A percentile compares a stretch with the other conserved stretches of the same genome.
phyloP scores from a whole-genome alignment of 1,284 basidiomycete species.

The Pisolithus thermaeus region DNA sequence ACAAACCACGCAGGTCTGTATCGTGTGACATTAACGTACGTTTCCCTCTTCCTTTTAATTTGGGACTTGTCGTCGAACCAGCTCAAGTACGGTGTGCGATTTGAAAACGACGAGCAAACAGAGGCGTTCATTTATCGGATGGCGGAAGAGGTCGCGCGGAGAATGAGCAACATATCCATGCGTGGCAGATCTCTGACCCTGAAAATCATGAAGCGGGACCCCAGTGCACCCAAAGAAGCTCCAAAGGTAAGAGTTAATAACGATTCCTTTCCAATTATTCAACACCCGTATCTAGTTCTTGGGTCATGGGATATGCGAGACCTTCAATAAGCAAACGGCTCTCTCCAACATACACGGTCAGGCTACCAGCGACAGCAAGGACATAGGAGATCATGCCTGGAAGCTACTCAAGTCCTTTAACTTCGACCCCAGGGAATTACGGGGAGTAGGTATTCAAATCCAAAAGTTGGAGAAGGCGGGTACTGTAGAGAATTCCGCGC shows the following conservation, averaged over 20 bases:
- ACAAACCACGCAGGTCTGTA: conserved; percentile 82
- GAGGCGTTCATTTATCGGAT: conserved; percentile 74
- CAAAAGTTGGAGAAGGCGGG: conserved; percentile 69
- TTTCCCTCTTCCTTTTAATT: conserved; percentile 12
- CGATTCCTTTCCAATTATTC: neutral
- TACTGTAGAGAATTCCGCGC: conserved; percentile 34
- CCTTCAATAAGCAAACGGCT: conserved; percentile 69
- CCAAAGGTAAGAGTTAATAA: conserved; percentile 63
- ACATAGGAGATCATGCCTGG: conserved; percentile 79
- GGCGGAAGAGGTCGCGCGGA: conserved; percentile 68
- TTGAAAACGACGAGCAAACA: conserved; percentile 76
- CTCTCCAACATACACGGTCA: conserved; percentile 54
- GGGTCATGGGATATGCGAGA: conserved; percentile 87
- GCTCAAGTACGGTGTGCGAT: conserved; percentile 88
- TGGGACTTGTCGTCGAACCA: neutral
- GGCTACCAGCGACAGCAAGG: conserved; percentile 66
- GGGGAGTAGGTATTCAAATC: conserved; percentile 94
- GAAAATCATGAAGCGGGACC: conserved; percentile 86
- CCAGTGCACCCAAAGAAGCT: conserved; percentile 82
- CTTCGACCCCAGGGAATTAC: conserved; percentile 80
- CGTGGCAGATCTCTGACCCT: conserved; percentile 72
- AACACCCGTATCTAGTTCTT: conserved; percentile 57
- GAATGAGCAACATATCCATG: conserved; percentile 63
- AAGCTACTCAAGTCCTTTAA: conserved; percentile 66
- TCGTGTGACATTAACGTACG: conserved; percentile 88